Base-by-base conservation (phyloP, 1,284 basidiomycete species). In the Cutaneotrichosporon sp. region DNA sequence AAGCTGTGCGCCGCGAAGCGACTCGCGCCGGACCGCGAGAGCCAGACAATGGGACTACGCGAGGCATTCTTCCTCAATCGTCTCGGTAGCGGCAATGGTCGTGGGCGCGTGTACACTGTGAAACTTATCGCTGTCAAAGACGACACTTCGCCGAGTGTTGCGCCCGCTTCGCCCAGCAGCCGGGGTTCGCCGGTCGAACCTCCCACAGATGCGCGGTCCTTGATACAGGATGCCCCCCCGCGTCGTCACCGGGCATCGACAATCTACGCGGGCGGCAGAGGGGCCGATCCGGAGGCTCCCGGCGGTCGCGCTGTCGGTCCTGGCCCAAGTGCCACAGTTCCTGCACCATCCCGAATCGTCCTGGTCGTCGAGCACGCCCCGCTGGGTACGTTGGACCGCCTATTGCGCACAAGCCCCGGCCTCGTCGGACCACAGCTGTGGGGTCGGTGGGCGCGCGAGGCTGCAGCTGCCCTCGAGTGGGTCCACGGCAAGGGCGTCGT, bases 21-120 rank as follows among this genome's bases (percentile, higher is more conserved):
- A 2, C 60, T 75, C 37, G 65, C 71, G 7, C 60, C 72, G 1
- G 77, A 78, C 52, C 65, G 74, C 19, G 76, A 79, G 47, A 67
- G 66, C 12, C 76, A 78, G 54, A 69, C 75, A 2, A 68, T 76
- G 53, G 76, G 75, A 3, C 62, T 78, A 14, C 67, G 74, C 46
- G 77, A 79, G 59, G 77, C 76, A 0, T 76, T 76, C 66, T 77
- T 78, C 61, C 67, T 78, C 27, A 68, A 74, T 46, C 67, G 74
- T 10, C 64, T 79, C 24, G 47, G 52, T 29, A 49, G 50, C 16
- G 45, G 46, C 10, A 33, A 41, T 2, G 41, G 46, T 2, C 47
- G 60, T 12, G 66, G 68, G 2, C 61, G 61, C 26, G 63, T 69
- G 1, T 67, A 67, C 46, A 58, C 70, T 39, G 55, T 71, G 55